Percentiles rank a stretch among this genome's conserved stretches.
Evolutionary conservation across 2,329 filamentous ascomycete genomes (phyloP).

Genomic region (Aspergillus ochraceoroseus): DNA sequence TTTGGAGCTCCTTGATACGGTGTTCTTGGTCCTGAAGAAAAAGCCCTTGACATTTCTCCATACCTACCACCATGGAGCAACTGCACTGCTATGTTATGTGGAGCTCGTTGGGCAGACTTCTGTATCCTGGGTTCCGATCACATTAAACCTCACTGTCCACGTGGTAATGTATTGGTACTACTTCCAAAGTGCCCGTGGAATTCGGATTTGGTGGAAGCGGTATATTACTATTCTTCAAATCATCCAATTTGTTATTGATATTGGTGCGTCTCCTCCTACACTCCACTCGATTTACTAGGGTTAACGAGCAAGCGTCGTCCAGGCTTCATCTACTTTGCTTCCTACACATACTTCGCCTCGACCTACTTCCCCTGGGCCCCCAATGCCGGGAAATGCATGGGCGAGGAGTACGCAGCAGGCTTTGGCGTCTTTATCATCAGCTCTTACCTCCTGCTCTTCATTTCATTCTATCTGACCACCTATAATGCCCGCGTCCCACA

Average conservation of each 20-base stretch:
- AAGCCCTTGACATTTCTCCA: slow-evolving; percentile 98
- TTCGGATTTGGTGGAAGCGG: slow-evolving; percentile 99
- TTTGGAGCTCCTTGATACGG: slow-evolving; percentile 88
- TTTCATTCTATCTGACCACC: slow-evolving; percentile 96
- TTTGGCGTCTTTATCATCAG: slow-evolving; percentile 85
- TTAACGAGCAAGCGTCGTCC: slow-evolving; percentile 19
- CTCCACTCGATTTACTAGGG: too few relatives aligned
- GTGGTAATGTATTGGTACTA: slow-evolving; percentile 99
- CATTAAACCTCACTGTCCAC: slow-evolving; percentile 86
- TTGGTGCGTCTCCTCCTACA: slow-evolving; percentile 57
- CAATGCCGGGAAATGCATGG: slow-evolving; percentile 78
- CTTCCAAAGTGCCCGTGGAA: slow-evolving; percentile 94
- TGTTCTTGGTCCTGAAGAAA: slow-evolving; percentile 98
- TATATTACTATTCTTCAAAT: slow-evolving; percentile 98
- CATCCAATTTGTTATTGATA: slow-evolving; percentile 92
- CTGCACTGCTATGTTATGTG: slow-evolving; percentile 94
- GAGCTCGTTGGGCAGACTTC: slow-evolving; percentile 89
- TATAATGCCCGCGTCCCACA: slow-evolving; percentile 52
- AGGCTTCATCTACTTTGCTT: slow-evolving; percentile 98
- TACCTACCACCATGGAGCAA: slow-evolving; percentile 97
- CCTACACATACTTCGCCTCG: slow-evolving; percentile 94
- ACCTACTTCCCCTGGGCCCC: slow-evolving; percentile 83
- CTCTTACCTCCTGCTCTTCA: slow-evolving; percentile 95
- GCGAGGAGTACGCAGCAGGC: slow-evolving; percentile 94
- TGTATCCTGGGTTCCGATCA: slow-evolving; percentile 92